These are phyloP conservation scores for Lipomyces sp. DNA, from an alignment of 805 yeast species.

Conservation along the genomic window DNA sequence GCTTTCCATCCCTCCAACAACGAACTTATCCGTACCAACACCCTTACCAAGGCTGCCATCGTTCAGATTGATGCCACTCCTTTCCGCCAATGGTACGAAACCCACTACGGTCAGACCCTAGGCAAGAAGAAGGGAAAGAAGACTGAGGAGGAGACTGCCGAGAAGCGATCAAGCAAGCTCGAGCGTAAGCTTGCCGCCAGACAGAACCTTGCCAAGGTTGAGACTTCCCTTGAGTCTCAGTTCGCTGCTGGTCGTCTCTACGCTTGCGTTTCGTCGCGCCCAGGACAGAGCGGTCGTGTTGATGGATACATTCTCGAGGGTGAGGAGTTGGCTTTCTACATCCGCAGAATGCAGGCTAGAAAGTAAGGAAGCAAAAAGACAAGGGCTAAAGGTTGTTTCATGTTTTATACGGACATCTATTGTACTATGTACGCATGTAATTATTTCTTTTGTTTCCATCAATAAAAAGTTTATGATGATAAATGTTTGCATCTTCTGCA, in stretches of 20 bases:
- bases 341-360: conserved; percentile 99
- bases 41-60: conserved; percentile 97
- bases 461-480: conserved; percentile 26
- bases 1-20: conserved; percentile 99
- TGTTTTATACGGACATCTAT: conserved; percentile 10
- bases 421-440: conserved; percentile 36
- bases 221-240: conserved; percentile 90
- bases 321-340: conserved; percentile 99
- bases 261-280: conserved; percentile 98
- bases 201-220: conserved; percentile 82
- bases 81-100: conserved; percentile 98
- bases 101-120: conserved; percentile 92
- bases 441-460: conserved; percentile 19
- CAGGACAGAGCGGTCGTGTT: conserved; percentile 99
- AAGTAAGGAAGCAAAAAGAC: conserved; percentile 63
- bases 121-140: conserved; percentile 73
- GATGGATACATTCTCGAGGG: conserved; percentile 99
- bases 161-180: conserved; percentile 74
- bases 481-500: neutral
- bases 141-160: conserved; percentile 52
- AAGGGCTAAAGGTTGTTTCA: conserved; percentile 16
- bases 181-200: conserved; percentile 94
- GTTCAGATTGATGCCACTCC: conserved; percentile 99
- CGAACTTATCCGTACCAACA: conserved; percentile 99
- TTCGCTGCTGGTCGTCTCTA: conserved; percentile 98